A percentile compares a stretch with the other conserved stretches of the same genome.
Conservation (phyloP, 2,329 filamentous ascomycete genomes). For the Ascochyta viciae-villosae region DNA sequence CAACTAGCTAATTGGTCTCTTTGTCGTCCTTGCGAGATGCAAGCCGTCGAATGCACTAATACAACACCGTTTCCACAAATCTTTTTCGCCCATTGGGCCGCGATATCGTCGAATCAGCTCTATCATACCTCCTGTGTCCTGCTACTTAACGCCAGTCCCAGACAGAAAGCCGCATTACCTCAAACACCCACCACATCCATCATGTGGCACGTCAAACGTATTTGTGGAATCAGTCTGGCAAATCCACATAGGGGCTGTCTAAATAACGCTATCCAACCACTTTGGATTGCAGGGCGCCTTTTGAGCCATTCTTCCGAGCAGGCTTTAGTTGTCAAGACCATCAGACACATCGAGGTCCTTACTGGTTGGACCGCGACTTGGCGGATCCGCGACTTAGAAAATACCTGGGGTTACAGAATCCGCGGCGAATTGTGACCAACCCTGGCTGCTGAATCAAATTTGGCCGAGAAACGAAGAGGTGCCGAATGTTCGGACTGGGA, state of each 20-base stretch:
- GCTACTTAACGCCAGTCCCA: slow-evolving; percentile 56
- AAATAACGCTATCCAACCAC: slow-evolving; percentile 65
- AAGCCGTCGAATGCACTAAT: slow-evolving; percentile 55
- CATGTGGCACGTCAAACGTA: slow-evolving; percentile 63
- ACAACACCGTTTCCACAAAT: slow-evolving; percentile 59
- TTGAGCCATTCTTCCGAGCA: slow-evolving; percentile 60
- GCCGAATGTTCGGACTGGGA: not conserved
- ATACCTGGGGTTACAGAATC: slow-evolving; percentile 39
- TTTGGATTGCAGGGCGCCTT: slow-evolving; percentile 63
- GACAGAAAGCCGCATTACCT: slow-evolving; percentile 32
- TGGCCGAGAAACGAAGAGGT: not conserved
- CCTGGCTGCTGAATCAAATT: not conserved
- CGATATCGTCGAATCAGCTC: slow-evolving; percentile 64
- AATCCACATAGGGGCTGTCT: slow-evolving; percentile 64
- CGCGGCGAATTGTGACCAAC: slow-evolving; percentile 12
- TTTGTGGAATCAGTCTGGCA: slow-evolving; percentile 64
- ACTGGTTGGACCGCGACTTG: slow-evolving; percentile 63
- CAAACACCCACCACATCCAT: slow-evolving; percentile 50
- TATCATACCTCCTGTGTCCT: slow-evolving; percentile 64
- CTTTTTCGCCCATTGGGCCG: slow-evolving; percentile 61
- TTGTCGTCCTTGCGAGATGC: slow-evolving; percentile 56
- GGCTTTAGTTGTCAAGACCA: slow-evolving; percentile 50
- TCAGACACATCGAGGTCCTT: slow-evolving; percentile 59
- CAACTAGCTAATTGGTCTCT: slow-evolving; percentile 59
- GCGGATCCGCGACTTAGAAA: slow-evolving; percentile 61